Conservation (phyloP, 228 moss, liverwort and hornwort genomes). For the Sphagnum magellanicum region DNA sequence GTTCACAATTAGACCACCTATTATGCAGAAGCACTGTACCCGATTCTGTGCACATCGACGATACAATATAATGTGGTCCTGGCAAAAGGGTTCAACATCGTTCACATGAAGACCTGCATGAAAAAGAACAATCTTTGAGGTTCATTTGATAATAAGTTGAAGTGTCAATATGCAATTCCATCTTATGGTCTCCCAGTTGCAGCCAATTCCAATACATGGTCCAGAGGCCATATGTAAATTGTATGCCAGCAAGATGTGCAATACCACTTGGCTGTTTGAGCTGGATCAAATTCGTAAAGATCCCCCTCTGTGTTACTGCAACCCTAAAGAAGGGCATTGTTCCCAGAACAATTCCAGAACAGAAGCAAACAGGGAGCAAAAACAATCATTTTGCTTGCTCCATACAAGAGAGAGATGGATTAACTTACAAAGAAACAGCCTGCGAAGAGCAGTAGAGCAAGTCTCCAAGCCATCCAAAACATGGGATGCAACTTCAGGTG, state of each 20-base stretch:
- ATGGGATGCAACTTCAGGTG: slow-evolving; percentile 68
- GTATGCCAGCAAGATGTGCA: no score
- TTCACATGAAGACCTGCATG: slow-evolving; percentile 78
- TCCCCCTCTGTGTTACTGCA: not conserved
- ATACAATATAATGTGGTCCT: slow-evolving; percentile 86
- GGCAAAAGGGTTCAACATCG: slow-evolving; percentile 93
- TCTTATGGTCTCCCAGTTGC: no score
- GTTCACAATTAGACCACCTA: no score
- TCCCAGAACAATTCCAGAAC: not conserved
- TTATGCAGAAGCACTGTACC: slow-evolving; percentile 22
- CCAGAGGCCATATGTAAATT: no score
- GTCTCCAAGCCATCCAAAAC: slow-evolving; percentile 71
- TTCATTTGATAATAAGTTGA: not conserved
- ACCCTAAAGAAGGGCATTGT: not conserved
- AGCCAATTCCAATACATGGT: no score
- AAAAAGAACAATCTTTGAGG: not conserved
- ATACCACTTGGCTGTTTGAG: no score
- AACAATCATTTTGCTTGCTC: not conserved
- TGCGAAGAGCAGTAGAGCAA: slow-evolving; percentile 74
- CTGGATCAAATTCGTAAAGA: not conserved
- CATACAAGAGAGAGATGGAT: no score
- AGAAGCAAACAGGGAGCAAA: not conserved
- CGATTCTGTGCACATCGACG: slow-evolving; percentile 76
- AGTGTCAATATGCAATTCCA: not conserved
- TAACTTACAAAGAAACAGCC: slow-evolving; percentile 68